Base-by-base conservation (phyloP, 805 yeast genomes). In the Candida jianshihensis region DNA sequence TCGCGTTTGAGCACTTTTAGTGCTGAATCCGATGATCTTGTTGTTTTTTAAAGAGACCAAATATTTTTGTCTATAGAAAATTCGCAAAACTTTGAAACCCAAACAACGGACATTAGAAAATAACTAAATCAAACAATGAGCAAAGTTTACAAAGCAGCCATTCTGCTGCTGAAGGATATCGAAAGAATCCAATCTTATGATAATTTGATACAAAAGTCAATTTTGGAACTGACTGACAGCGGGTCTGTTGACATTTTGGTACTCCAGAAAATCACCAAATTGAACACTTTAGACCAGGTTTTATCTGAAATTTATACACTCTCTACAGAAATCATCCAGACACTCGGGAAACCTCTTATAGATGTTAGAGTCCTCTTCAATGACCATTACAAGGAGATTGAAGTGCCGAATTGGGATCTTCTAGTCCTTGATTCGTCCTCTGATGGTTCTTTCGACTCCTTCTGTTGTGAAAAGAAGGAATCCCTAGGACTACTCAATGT, bases 231-330 rank as follows among this genome's bases (percentile, higher is more conserved):
- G n/a, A 15, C 26, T 13, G 38, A 31, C 10, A 45, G 41, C n/a
- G 47, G 40, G 20, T 16, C 41, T 3, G 30, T 53, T 8, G 57
- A 51, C 34, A 39, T 53, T 5, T 18, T 51, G 10, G 20, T 53
- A 13, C 39, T 44, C 8, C 30, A 26, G 12, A 21, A 20, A 4
- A 48, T 53, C 19, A 25, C 33, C 2, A 46, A 44, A 17, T 36
- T 53, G 20, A 51, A 51, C 31, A 25, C 22, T 2, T 37, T 53
- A 30, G 57, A 53, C 33, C 33, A 38, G 14, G 30, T 44, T 1
- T 33, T 53, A 15, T 56, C 54, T 4, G 52, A 45, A 22, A 35
- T 33, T 1, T 53, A 53, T 30, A 43, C 45, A 4, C 33, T 49
- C 1, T 33, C 46, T 8, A 44, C 54, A 3, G 50, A 46, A 2